phyloP scores from a whole-genome alignment of 306 rosid genomes.

The Ammopiptanthus mongolicus region DNA sequence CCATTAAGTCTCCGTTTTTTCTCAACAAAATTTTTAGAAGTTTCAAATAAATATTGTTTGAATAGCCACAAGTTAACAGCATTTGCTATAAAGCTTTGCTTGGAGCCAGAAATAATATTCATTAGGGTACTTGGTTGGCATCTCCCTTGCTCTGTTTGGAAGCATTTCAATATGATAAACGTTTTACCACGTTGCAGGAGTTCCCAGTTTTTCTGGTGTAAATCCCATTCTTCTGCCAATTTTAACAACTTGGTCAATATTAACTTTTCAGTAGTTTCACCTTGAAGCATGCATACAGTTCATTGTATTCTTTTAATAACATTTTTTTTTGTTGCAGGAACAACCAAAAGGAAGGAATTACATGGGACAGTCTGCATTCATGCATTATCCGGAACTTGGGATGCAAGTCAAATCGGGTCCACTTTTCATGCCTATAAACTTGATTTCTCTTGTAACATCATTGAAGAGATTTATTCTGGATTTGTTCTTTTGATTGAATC shows the following conservation, averaged over 20 bases:
- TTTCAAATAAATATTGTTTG: background rate
- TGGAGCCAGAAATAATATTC: background rate
- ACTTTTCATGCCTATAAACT: constrained; percentile 56
- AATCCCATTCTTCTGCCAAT: background rate
- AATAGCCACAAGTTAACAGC: background rate
- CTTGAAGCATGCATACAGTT: background rate
- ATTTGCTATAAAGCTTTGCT: background rate
- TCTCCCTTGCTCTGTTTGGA: background rate
- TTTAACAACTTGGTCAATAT: background rate
- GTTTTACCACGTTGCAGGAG: background rate
- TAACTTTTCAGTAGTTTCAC: background rate
- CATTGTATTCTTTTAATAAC: background rate
- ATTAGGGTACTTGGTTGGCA: background rate
- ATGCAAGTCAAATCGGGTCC: constrained; percentile 34
- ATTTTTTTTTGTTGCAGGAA: constrained; percentile 30
- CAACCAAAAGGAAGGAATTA: constrained; percentile 65
- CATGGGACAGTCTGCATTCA: constrained; percentile 49
- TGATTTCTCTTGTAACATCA: constrained; percentile 47
- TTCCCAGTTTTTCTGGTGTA: background rate
- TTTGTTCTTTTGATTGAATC: constrained; percentile 57
- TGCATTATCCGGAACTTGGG: constrained; percentile 57
- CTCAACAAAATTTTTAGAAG: background rate
- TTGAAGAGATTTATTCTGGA: constrained; percentile 44
- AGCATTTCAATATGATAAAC: background rate
- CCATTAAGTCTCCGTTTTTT: background rate